Evolutionary conservation across 495 filamentous ascomycete species (phyloP).

Genomic region (Diplogelasinospora grovesii): DNA sequence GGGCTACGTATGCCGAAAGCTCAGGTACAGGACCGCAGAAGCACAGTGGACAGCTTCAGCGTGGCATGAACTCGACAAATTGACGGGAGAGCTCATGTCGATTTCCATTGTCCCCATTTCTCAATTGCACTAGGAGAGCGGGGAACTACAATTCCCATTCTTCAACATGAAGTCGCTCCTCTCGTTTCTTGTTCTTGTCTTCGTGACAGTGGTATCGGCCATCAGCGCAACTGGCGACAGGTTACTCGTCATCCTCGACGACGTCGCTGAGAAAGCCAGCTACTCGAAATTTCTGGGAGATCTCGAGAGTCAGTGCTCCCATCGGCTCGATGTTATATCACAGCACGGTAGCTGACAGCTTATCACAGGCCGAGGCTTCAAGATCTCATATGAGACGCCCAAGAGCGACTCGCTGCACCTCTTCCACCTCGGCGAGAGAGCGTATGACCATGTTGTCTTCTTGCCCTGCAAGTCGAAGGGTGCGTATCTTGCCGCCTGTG

Average conservation of each 20-base stretch:
- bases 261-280: conserved; percentile 64
- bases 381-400: conserved; percentile 72
- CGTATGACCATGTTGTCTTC: conserved; percentile 85
- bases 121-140: background rate
- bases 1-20: conserved; percentile 32
- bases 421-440: conserved; percentile 79
- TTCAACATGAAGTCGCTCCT: conserved; percentile 67
- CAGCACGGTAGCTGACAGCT: background rate
- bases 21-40: background rate
- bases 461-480: conserved; percentile 86
- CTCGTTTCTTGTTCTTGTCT: conserved; percentile 58
- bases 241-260: conserved; percentile 81
- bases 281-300: conserved; percentile 82
- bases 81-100: background rate
- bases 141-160: conserved; percentile 10
- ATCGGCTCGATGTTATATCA: background rate
- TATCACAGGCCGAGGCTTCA: conserved; percentile 69
- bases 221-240: conserved; percentile 74
- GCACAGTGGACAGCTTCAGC: background rate
- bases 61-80: background rate
- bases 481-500: too few relatives aligned
- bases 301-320: conserved; percentile 57
- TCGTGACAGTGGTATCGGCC: conserved; percentile 61
- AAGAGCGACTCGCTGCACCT: conserved; percentile 77
- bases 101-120: too few relatives aligned